phyloP scores from a whole-genome alignment of 2,329 filamentous ascomycete genomes.

The Ilyonectria sp. region DNA sequence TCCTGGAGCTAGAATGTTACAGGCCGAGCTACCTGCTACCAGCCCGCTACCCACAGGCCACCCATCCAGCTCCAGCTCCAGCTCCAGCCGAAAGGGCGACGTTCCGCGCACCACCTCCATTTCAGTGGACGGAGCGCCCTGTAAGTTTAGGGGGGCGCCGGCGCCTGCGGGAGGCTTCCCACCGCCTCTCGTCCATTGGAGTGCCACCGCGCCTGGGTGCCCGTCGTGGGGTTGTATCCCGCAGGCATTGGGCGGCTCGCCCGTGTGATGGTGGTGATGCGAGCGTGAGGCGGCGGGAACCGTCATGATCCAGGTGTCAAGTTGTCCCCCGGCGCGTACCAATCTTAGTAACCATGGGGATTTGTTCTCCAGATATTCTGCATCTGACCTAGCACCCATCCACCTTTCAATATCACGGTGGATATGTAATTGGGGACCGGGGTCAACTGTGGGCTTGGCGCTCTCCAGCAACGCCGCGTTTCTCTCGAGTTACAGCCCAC shows the following conservation, averaged over 20 bases:
- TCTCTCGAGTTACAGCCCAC: background rate
- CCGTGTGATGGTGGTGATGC: background rate
- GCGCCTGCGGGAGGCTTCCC: background rate
- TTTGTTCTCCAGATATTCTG: background rate
- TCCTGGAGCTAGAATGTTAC: constrained; percentile 16
- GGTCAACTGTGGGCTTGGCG: constrained; percentile 6
- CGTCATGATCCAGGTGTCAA: background rate
- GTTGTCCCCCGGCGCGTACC: background rate
- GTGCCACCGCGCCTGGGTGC: constrained; percentile 7
- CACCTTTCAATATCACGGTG: constrained; percentile 18
- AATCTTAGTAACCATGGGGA: background rate
- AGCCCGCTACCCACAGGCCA: constrained; percentile 4
- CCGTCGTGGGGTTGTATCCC: constrained; percentile 11
- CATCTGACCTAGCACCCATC: constrained; percentile 5
- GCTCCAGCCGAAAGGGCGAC: constrained; percentile 1
- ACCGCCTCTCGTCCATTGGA: background rate
- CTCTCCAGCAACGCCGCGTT: background rate
- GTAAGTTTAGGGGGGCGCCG: constrained; percentile 4
- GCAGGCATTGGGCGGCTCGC: background rate
- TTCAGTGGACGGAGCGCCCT: constrained; percentile 3
- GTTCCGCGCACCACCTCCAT: constrained; percentile 10
- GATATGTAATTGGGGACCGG: constrained; percentile 19
- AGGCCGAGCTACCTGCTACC: constrained; percentile 14
- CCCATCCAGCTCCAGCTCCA: constrained; percentile 13
- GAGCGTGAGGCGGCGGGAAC: background rate